Percentiles rank a stretch among this genome's conserved stretches.
Conservation (phyloP, 2,329 filamentous ascomycete species). For the Fusarium sp. region DNA sequence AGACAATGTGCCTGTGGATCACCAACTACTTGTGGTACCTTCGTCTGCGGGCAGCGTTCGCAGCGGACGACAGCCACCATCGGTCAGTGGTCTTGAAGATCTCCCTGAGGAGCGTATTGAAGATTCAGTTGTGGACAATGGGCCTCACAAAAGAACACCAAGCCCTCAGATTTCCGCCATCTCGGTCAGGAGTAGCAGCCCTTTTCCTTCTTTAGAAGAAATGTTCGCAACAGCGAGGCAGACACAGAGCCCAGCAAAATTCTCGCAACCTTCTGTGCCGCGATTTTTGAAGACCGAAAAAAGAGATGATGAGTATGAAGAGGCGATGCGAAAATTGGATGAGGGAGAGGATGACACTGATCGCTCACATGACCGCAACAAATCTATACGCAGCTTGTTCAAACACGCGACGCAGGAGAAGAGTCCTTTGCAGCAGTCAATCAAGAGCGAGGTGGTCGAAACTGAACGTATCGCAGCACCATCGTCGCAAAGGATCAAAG, state of each 20-base stretch:
- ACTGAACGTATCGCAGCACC: conserved; percentile 12
- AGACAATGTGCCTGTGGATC: conserved; percentile 1
- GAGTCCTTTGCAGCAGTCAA: conserved; percentile 3
- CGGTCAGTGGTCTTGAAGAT: conserved; percentile 50
- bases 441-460: conserved; percentile 16
- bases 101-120: conserved; percentile 41
- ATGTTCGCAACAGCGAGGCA: conserved; percentile 56
- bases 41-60: conserved; percentile 53
- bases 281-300: conserved; percentile 42
- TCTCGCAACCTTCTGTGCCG: conserved; percentile 42
- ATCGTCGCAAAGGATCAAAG: conserved; percentile 27
- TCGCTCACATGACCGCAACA: conserved; percentile 39
- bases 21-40: conserved; percentile 24
- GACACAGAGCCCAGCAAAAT: conserved; percentile 51
- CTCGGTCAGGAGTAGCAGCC: conserved; percentile 49
- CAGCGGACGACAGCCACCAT: conserved; percentile 64
- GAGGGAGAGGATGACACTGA: conserved; percentile 48
- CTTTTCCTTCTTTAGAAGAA: conserved; percentile 52
- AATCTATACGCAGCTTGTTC: conserved; percentile 46
- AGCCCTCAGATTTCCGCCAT: conserved; percentile 28
- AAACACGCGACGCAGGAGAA: conserved; percentile 47
- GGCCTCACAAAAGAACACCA: conserved; percentile 24
- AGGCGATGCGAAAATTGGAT: conserved; percentile 58
- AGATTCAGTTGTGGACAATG: conserved; percentile 35
- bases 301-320: conserved; percentile 55